These are phyloP conservation scores for Calendula officinalis DNA, from an alignment of 129 eudicot species.

Conservation along the genomic window DNA sequence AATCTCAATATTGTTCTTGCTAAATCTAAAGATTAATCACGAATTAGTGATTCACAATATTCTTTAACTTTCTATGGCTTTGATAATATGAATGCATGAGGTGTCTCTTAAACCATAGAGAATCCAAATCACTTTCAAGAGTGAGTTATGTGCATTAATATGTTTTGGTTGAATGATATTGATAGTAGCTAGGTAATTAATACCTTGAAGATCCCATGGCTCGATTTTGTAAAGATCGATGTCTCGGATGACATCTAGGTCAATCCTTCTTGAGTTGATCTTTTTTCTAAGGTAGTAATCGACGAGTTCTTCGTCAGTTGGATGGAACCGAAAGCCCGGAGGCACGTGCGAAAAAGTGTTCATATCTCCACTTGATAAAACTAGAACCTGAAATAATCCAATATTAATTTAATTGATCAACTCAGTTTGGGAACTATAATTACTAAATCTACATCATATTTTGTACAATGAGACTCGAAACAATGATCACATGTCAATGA, in stretches of 20 bases:
- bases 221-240: conserved; percentile 89
- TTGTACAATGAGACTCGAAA: too few relatives aligned
- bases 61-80: too few relatives aligned
- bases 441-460: neutral
- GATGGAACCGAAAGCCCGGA: conserved; percentile 94
- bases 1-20: too few relatives aligned
- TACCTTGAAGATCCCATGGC: conserved; percentile 98
- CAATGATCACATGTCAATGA: too few relatives aligned
- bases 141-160: too few relatives aligned
- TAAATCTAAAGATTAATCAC: too few relatives aligned
- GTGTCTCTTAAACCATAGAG: too few relatives aligned
- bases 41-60: too few relatives aligned
- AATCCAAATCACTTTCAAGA: too few relatives aligned
- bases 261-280: conserved; percentile 60
- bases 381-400: conserved; percentile 36
- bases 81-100: too few relatives aligned
- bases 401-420: neutral
- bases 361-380: conserved; percentile 31
- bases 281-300: conserved; percentile 86
- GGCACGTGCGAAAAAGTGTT: conserved; percentile 75
- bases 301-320: conserved; percentile 93
- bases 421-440: conserved; percentile 16
- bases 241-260: conserved; percentile 80
- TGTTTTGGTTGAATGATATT: neutral
- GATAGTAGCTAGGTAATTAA: neutral